Evolutionary conservation across 306 rosid species (phyloP).

Genomic region (Medicago ruthenica): DNA sequence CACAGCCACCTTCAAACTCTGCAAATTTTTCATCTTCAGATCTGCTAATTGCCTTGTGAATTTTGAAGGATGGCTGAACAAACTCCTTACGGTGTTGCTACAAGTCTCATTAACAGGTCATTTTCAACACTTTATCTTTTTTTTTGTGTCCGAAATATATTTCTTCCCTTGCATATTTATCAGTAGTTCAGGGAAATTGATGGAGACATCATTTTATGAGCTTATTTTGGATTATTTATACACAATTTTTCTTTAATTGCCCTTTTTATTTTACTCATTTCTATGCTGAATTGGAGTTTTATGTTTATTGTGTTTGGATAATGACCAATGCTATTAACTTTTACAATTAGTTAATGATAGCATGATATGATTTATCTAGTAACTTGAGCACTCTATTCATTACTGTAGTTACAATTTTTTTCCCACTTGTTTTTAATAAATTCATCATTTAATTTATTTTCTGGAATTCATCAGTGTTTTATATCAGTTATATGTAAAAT

Average conservation of each 20-base stretch:
- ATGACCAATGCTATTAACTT: not conserved
- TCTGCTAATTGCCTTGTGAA: no score
- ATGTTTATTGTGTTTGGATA: not conserved
- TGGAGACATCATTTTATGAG: not conserved
- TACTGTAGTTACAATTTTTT: slow-evolving; percentile 9
- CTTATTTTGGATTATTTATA: slow-evolving; percentile 10
- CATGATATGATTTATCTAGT: slow-evolving; percentile 17
- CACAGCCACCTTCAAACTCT: no score
- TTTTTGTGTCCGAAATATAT: no score
- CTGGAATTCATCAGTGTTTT: slow-evolving; percentile 22
- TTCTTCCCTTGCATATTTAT: slow-evolving; percentile 21
- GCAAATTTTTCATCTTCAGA: no score
- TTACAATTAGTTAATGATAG: not conserved
- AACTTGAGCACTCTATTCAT: slow-evolving; percentile 25
- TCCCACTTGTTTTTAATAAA: slow-evolving; percentile 14
- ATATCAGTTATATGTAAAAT: slow-evolving; percentile 31
- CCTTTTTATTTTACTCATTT: not conserved
- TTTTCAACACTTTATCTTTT: no score
- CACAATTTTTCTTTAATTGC: slow-evolving; percentile 2
- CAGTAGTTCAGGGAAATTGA: not conserved
- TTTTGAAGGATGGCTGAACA: no score
- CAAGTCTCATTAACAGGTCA: no score
- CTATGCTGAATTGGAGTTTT: not conserved
- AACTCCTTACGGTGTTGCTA: no score
- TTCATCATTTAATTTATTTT: slow-evolving; percentile 14